These are phyloP conservation scores for Terana coerulea DNA, from an alignment of 768 basidiomycete genomes.

Conservation along the genomic window DNA sequence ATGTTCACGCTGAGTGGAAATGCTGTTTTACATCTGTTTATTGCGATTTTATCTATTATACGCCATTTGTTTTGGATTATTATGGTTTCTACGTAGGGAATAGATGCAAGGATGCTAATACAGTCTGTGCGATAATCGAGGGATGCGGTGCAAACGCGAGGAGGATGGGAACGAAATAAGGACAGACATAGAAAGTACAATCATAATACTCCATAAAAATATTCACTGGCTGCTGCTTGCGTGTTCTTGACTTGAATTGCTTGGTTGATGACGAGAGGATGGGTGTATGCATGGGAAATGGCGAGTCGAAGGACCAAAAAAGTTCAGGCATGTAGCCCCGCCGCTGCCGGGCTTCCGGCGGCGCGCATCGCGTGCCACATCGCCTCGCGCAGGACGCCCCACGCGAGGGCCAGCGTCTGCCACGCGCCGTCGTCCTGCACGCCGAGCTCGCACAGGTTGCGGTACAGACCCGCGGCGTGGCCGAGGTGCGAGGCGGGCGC, in stretches of 20 bases:
- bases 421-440: slow-evolving; percentile 63
- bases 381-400: slow-evolving; percentile 63
- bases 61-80: background rate
- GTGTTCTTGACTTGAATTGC: background rate
- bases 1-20: no score
- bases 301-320: background rate
- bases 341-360: background rate
- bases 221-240: background rate
- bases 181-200: background rate
- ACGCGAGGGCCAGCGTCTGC: slow-evolving; percentile 62
- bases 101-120: background rate
- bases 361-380: slow-evolving; percentile 46
- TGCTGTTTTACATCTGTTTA: slow-evolving; percentile 1
- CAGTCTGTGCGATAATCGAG: background rate
- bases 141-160: no score
- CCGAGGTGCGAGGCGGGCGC: slow-evolving; percentile 40
- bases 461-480: slow-evolving; percentile 64
- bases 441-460: slow-evolving; percentile 68
- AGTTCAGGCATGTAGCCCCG: background rate
- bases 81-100: background rate
- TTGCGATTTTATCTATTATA: background rate
- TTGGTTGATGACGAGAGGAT: no score
- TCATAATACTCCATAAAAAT: background rate
- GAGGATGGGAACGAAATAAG: background rate
- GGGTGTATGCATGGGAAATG: background rate